A percentile compares a stretch with the other conserved stretches of the same genome.
These are phyloP conservation scores for Penicillium robsamsonii DNA, from an alignment of 495 filamentous ascomycete species.

Conservation along the genomic window DNA sequence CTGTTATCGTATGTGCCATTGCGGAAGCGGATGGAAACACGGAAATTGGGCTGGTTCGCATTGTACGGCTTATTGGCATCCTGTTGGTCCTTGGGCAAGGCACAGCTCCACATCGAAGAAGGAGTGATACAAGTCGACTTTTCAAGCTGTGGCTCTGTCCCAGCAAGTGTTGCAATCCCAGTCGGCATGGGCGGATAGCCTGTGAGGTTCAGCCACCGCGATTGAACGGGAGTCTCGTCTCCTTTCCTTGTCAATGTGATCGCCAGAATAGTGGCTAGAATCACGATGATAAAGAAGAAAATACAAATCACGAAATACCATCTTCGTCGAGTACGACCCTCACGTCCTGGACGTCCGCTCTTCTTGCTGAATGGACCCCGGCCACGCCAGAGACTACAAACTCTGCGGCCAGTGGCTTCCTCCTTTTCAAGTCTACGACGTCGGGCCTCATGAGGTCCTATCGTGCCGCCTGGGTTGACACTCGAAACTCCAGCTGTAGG, in stretches of 20 bases:
- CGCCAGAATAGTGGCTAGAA: constrained; percentile 58
- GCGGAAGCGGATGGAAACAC: constrained; percentile 74
- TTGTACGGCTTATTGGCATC: constrained; percentile 55
- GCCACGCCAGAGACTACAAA: constrained; percentile 59
- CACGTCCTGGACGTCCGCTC: constrained; percentile 57
- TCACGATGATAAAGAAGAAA: constrained; percentile 56
- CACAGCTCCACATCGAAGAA: constrained; percentile 76
- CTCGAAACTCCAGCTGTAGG: constrained; percentile 24
- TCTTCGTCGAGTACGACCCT: constrained; percentile 62
- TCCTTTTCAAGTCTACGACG: constrained; percentile 62
- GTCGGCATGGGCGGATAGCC: constrained; percentile 83
- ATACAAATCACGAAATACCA: constrained; percentile 55
- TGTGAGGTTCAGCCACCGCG: constrained; percentile 78
- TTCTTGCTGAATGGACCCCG: constrained; percentile 56
- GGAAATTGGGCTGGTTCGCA: constrained; percentile 69
- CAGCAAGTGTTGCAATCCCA: constrained; percentile 72
- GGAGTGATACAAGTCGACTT: constrained; percentile 66
- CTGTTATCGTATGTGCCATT: constrained; percentile 59
- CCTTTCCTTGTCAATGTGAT: constrained; percentile 56
- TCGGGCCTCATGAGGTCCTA: constrained; percentile 49
- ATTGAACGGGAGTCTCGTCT: constrained; percentile 42
- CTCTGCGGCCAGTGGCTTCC: constrained; percentile 53
- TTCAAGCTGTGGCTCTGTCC: constrained; percentile 55
- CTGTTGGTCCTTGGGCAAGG: constrained; percentile 72
- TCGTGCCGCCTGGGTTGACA: constrained; percentile 30